A percentile compares a stretch with the other conserved stretches of the same genome.
Evolutionary conservation across 75 land plant genomes (phyloP).

Genomic region (Cunninghamia lanceolata): DNA sequence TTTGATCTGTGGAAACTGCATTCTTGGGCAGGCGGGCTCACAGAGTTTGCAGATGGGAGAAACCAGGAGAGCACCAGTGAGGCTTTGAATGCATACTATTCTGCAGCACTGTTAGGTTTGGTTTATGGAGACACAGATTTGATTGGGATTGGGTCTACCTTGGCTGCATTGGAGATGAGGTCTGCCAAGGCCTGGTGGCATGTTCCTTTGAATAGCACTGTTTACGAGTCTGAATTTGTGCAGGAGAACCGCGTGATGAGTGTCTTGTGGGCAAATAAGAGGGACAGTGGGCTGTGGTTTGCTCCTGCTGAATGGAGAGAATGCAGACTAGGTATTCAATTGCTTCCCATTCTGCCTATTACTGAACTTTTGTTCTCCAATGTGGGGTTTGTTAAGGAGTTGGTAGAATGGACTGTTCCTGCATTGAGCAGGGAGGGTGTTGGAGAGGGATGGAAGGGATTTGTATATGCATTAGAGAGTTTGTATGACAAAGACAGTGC

Average conservation of each 20-base stretch:
- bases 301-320: constrained; percentile 83
- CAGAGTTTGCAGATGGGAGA: constrained; percentile 88
- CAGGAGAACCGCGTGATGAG: constrained; percentile 70
- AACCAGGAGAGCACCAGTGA: constrained; percentile 98
- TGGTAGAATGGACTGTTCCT: constrained; percentile 79
- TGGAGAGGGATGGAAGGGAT: constrained; percentile 85
- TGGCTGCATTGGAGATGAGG: constrained; percentile 65
- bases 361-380: constrained; percentile 71
- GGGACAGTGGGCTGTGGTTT: constrained; percentile 92
- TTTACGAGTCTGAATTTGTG: constrained; percentile 70
- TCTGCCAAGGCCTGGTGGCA: constrained; percentile 84
- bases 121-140: constrained; percentile 66
- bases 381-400: constrained; percentile 46
- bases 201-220: constrained; percentile 36
- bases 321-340: constrained; percentile 81
- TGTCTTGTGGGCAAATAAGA: constrained; percentile 89
- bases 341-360: constrained; percentile 78
- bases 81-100: constrained; percentile 87
- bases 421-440: constrained; percentile 57
- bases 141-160: constrained; percentile 52
- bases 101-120: constrained; percentile 79
- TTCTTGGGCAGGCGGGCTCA: constrained; percentile 96
- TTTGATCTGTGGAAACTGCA: constrained; percentile 89
- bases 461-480: no score
- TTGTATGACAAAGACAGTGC: no score